Evolutionary conservation across 2,329 filamentous ascomycete genomes (phyloP), one percentile per base, ranked within the genome.

Genomic region (Didymella exigua): DNA sequence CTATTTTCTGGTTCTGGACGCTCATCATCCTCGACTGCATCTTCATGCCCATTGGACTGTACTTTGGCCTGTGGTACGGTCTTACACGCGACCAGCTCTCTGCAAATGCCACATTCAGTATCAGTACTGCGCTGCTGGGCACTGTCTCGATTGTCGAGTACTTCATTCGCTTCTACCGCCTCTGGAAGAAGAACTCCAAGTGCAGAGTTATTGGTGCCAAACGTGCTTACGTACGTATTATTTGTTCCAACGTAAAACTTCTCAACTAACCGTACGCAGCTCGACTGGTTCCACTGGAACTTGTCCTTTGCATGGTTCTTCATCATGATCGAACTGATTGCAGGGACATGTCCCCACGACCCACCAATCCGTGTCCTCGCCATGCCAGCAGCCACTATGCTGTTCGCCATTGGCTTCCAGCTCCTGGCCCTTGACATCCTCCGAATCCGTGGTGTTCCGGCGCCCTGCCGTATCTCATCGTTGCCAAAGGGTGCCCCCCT

Each of bases 21-120:
- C 68, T 87, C 34, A 84, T 86, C 51, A 67, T 86, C 19, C 64
- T 86, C 54, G 85, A 87, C 72, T 83, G 81, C 45, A 75, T 85
- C 55, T 80, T 76, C 52, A 82, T 85, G 72, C 85, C 85, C 16
- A 77, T 87, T 54, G 79, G 77, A 3, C 76, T 87, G 2, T 87
- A 87, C 73, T 87, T 84, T 75, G 77, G 80, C 43, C 75, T 87
- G 31, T 86, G 82, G 82, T 86, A 86, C 59, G 78, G 77, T 58
- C 82, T 83, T 9, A 73, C 77, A 57, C 57, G 70, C 24, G 70
- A 72, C 23, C 63, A 73, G 51, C 67, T 86, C 27, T 78, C 77
- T 0, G 77, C 78, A 38, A 82, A 82, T 45, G 76, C 78, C 30
- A 76, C 82, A 62, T 83, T 83, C 71, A 80, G 78, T 58, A 83